phyloP scores from a whole-genome alignment of 2,329 filamentous ascomycete species.

The Pyrenophora teres region DNA sequence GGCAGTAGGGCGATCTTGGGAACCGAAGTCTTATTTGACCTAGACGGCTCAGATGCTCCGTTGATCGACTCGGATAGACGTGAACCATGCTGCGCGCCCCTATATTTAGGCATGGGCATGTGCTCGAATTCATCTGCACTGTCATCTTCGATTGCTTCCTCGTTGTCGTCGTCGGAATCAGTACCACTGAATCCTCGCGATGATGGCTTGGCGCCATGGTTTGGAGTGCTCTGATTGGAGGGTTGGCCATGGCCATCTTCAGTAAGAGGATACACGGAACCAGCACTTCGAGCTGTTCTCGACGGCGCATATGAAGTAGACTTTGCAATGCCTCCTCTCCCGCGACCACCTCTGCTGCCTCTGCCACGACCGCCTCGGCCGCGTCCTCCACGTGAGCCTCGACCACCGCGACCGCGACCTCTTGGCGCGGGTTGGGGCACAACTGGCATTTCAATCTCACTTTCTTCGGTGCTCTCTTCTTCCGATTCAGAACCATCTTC shows the following conservation, averaged over 20 bases:
- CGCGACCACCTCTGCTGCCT: conserved; percentile 36
- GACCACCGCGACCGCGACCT: conserved; percentile 33
- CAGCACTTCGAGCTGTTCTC: conserved; percentile 40
- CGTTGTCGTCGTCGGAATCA: conserved; percentile 25
- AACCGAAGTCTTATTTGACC: conserved; percentile 14
- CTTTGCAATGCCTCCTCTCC: conserved; percentile 28
- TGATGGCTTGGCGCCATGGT: conserved; percentile 36
- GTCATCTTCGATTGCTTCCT: conserved; percentile 20
- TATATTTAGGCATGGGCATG: conserved; percentile 19
- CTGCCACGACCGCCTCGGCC: conserved; percentile 35
- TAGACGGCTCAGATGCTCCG: conserved; percentile 9
- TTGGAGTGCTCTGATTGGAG: conserved; percentile 43
- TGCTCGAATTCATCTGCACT: conserved; percentile 21
- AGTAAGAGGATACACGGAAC: conserved; percentile 39
- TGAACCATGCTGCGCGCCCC: conserved; percentile 20
- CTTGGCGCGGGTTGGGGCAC: conserved; percentile 28
- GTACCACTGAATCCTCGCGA: conserved; percentile 27
- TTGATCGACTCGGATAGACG: conserved; percentile 22
- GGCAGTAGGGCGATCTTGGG: conserved; percentile 30
- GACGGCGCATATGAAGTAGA: conserved; percentile 34
- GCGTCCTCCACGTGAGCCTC: conserved; percentile 37
- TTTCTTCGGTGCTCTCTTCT: conserved; percentile 30
- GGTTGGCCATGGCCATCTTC: conserved; percentile 43
- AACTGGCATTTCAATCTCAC: conserved; percentile 27
- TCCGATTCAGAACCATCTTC: conserved; percentile 27